Evolutionary conservation across 768 basidiomycete species (phyloP), one percentile per base, ranked within the genome.

Genomic region (Erythrobasidium yunnanense): DNA sequence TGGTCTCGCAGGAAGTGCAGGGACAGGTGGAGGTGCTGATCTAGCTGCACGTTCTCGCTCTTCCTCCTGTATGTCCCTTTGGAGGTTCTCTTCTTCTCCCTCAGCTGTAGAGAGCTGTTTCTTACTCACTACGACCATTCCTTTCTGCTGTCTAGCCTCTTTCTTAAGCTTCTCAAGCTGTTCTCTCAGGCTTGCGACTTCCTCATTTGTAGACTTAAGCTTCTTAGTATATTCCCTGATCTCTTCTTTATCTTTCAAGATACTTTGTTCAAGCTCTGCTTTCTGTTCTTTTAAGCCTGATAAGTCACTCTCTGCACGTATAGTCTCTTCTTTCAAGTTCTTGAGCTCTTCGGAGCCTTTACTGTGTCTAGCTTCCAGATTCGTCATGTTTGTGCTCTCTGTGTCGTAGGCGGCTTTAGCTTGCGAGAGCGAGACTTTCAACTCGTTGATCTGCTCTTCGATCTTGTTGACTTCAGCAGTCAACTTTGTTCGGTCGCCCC

Each of bases 71-170:
- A 69, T 65, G 51, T 91, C 90, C 73, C 83, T 83, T 71, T 85
- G 82, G 8, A 79, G 79, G 75, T 83, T 87, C 15, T 81, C 82
- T 63, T 81, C 83, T 71, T 88, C 87, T 0, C 81, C 79, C 75
- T 97, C 93, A 68, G 88, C 86, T 3, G 87, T 83, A 25, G 82
- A 82, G 27, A 97, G 79, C 78, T 97, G 95, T 76, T 99, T 97
- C 79, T 86, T 86, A 4, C 89, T 88, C 74, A 97, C 93, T 3
- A 91, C 91, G 23, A 93, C 81, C 69, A 93, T 80, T 8, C 95
- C 95, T 75, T 90, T 96, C 78, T 96, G 92, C 74, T 95, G 90
- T 75, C 93, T 87, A 1, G 88, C 90, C 55, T 96, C 92, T 77
- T 88, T 97, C 79, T 85, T 91, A 42, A 82, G 75, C 78, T 87